Percentiles rank a stretch among this genome's conserved stretches.
Conservation (phyloP, 2,329 filamentous ascomycete species). For the Elsinoe necatrix region DNA sequence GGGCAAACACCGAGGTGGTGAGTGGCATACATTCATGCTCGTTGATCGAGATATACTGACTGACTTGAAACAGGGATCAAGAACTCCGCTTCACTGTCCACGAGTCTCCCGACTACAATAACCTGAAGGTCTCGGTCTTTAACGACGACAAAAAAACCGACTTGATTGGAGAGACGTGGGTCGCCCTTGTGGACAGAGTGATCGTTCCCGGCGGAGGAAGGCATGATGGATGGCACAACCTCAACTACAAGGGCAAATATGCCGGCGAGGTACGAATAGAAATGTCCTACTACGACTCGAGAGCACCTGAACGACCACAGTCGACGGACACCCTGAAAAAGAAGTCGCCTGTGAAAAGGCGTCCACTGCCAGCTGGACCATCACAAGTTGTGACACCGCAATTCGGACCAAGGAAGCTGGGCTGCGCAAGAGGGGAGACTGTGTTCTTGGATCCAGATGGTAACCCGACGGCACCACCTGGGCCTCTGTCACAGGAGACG, state of each 20-base stretch:
- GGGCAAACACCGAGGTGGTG: slow-evolving; percentile 96
- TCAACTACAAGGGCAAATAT: slow-evolving; percentile 87
- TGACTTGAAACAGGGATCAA: slow-evolving; percentile 73
- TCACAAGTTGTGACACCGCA: slow-evolving; percentile 7
- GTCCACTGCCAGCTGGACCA: slow-evolving; percentile 60
- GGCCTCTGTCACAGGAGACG: not conserved
- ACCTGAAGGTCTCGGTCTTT: slow-evolving; percentile 90
- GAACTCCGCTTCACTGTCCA: slow-evolving; percentile 93
- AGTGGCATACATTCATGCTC: slow-evolving; percentile 26
- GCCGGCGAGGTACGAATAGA: slow-evolving; percentile 91
- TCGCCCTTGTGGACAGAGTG: slow-evolving; percentile 65
- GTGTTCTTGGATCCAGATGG: slow-evolving; percentile 13
- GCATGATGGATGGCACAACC: slow-evolving; percentile 81
- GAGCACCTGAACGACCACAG: slow-evolving; percentile 44
- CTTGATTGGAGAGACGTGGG: slow-evolving; percentile 87
- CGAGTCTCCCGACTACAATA: slow-evolving; percentile 92
- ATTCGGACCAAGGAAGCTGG: slow-evolving; percentile 33
- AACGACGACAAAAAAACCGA: slow-evolving; percentile 98
- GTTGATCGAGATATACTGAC: slow-evolving; percentile 14
- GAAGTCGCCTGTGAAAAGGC: slow-evolving; percentile 63
- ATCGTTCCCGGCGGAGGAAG: slow-evolving; percentile 84
- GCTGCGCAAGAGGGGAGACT: slow-evolving; percentile 29
- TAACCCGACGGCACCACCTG: slow-evolving; percentile 11
- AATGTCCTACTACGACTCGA: slow-evolving; percentile 88
- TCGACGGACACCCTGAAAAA: slow-evolving; percentile 40